Base-by-base conservation (phyloP, 78 protist genomes). In the Trichosphaerium sp. region DNA sequence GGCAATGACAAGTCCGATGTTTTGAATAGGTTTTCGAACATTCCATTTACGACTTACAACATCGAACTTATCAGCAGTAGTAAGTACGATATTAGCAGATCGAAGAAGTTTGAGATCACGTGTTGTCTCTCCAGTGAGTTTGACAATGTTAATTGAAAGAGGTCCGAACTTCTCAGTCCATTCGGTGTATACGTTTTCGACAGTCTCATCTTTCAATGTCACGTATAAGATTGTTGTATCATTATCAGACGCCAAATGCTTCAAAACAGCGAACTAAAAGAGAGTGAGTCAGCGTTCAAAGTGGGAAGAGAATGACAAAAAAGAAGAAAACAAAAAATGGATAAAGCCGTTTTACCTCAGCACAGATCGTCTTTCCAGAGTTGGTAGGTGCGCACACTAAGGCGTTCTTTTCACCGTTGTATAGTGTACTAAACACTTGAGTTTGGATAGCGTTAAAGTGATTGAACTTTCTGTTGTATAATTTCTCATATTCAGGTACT, bases 301-400 rank as follows among this genome's bases (percentile, higher is more conserved):
- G n/a, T 23, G n/a, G 14, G 15, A 12, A 52, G 62, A 21, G 18
- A 57, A n/a, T n/a, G 21, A 57, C 35, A 57, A n/a, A 57, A 21
- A 35, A 28, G 21, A 21, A 57, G 21, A 57, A 31, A n/a, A n/a
- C 18, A 44, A 44, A 18, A 44, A 44, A 44, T 21, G 21, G 21
- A 44, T 21, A 44, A 44, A n/a, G n/a, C n/a, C n/a, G n/a, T n/a
- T n/a, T n/a, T n/a, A 97, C 64, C 78, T 97, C 99, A 1, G 98
- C 98, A 47, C 87, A 77, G 37, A 90, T 56, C 5, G 98, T 94
- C 71, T 94, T 94, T 25, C 99, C 99, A 7, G 87, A 51, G 34
- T 95, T 96, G 2, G 97, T 71, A 25, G 98, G 99, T 14, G 98
- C 99, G 0, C 94, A 86, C 3, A 97, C 29, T 7, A 97, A 65